phyloP scores from a whole-genome alignment of 2,329 filamentous ascomycete genomes.

The Aspergillus terreus region DNA sequence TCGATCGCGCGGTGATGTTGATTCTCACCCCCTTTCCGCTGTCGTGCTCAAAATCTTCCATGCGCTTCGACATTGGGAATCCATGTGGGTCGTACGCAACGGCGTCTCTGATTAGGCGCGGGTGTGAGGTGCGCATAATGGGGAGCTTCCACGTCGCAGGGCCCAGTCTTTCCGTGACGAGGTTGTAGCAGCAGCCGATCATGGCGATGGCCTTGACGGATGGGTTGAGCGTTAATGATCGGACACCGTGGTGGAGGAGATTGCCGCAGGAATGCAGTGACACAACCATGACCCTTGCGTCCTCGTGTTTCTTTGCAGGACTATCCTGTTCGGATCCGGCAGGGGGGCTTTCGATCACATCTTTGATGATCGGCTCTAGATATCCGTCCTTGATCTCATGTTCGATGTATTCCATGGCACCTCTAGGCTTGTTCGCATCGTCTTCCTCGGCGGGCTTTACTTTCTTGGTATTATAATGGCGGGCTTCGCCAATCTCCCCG shows the following conservation, averaged over 20 bases:
- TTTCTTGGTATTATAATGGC: conserved; percentile 9
- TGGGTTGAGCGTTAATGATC: conserved; percentile 78
- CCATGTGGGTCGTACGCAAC: conserved; percentile 79
- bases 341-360: conserved; percentile 27
- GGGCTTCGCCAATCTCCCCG: conserved; percentile 22
- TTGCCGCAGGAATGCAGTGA: conserved; percentile 98
- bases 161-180: conserved; percentile 83
- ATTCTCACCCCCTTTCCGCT: conserved; percentile 65
- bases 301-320: background rate
- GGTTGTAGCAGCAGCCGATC: conserved; percentile 97
- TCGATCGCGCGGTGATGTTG: conserved; percentile 96
- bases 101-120: conserved; percentile 64
- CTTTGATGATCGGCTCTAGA: conserved; percentile 37
- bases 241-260: conserved; percentile 89
- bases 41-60: conserved; percentile 56
- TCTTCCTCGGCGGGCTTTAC: conserved; percentile 6
- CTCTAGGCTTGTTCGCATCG: conserved; percentile 19
- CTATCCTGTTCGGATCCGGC: background rate
- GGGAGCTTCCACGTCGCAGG: conserved; percentile 84
- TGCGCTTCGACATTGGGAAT: conserved; percentile 81
- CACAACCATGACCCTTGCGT: conserved; percentile 68
- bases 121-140: conserved; percentile 69
- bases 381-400: conserved; percentile 43
- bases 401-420: conserved; percentile 42
- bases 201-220: conserved; percentile 87